These are phyloP conservation scores for Fusarium bactridioides DNA, from an alignment of 2,329 filamentous ascomycete genomes.

Conservation along the genomic window DNA sequence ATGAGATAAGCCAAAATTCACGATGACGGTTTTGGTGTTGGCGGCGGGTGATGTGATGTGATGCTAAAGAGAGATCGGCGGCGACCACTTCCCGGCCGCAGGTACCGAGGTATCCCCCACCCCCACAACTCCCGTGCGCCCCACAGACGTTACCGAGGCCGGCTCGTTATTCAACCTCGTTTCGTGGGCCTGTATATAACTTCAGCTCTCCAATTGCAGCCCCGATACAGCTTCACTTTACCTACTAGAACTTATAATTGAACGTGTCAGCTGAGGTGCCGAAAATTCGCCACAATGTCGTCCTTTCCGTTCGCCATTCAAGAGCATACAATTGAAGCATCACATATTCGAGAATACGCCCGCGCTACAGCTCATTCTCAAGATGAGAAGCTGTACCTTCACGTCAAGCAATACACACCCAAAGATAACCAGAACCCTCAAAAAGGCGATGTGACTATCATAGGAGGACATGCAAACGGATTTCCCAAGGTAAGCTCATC, in stretches of 20 bases:
- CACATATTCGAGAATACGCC: constrained; percentile 85
- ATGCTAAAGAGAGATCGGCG: constrained; percentile 9
- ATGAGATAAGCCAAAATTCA: constrained; percentile 3
- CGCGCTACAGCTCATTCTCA: constrained; percentile 75
- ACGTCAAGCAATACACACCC: constrained; percentile 89
- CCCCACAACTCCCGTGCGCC: constrained; percentile 22
- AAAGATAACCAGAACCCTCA: constrained; percentile 71
- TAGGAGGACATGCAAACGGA: constrained; percentile 88
- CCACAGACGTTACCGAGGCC: constrained; percentile 31
- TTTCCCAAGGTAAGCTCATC: constrained; percentile 76
- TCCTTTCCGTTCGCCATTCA: constrained; percentile 65
- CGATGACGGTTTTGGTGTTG: neutral
- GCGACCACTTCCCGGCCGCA: constrained; percentile 25
- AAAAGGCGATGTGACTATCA: constrained; percentile 82
- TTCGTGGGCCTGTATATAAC: neutral
- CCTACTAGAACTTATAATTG: too few relatives aligned
- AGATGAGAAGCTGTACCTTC: constrained; percentile 76
- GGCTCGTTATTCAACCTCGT: constrained; percentile 10
- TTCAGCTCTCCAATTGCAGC: neutral
- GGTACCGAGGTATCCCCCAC: constrained; percentile 36
- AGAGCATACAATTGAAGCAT: constrained; percentile 76
- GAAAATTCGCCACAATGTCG: constrained; percentile 25
- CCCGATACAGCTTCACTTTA: neutral
- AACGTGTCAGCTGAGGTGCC: neutral
- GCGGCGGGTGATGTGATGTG: neutral